Percentiles rank a stretch among this genome's conserved stretches.
phyloP scores from a whole-genome alignment of 208 protist species.

The Acanthamoeba royreba region DNA sequence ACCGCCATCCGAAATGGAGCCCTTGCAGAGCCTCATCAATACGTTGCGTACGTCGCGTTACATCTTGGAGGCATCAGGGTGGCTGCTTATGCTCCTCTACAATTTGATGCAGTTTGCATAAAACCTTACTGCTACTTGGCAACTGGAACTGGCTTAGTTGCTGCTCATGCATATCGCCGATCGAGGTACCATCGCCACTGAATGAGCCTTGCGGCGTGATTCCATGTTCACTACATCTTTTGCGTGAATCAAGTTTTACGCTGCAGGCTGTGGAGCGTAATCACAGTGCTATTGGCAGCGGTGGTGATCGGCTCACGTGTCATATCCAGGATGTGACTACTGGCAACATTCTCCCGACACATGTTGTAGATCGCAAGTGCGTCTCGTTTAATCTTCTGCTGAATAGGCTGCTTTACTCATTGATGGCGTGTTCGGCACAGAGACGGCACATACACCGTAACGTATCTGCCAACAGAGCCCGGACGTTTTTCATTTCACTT shows the following conservation, averaged over 20 bases:
- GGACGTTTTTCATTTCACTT: slow-evolving; percentile 34
- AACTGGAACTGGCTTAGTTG: slow-evolving; percentile 1
- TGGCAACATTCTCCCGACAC: not conserved
- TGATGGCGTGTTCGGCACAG: not conserved
- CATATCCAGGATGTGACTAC: not conserved
- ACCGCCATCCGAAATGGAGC: slow-evolving; percentile 68
- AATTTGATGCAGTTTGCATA: slow-evolving; percentile 6
- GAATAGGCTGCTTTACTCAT: not conserved
- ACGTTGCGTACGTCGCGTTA: not conserved
- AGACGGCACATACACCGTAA: slow-evolving; percentile 37
- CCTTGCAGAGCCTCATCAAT: slow-evolving; percentile 71
- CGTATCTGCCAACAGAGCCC: not conserved
- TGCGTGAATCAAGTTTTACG: no score
- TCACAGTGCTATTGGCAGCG: slow-evolving; percentile 21
- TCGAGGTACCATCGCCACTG: slow-evolving; percentile 2
- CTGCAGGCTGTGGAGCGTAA: slow-evolving; percentile 14
- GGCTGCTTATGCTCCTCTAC: no score
- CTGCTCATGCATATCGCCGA: slow-evolving; percentile 11
- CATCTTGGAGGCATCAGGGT: not conserved
- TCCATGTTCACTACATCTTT: no score
- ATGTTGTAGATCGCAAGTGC: not conserved
- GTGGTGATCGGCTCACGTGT: slow-evolving; percentile 34
- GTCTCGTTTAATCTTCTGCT: no score
- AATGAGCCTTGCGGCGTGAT: no score
- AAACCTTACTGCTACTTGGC: slow-evolving; percentile 41